phyloP scores from a whole-genome alignment of 768 basidiomycete species.

The Pleurotus eryngii region DNA sequence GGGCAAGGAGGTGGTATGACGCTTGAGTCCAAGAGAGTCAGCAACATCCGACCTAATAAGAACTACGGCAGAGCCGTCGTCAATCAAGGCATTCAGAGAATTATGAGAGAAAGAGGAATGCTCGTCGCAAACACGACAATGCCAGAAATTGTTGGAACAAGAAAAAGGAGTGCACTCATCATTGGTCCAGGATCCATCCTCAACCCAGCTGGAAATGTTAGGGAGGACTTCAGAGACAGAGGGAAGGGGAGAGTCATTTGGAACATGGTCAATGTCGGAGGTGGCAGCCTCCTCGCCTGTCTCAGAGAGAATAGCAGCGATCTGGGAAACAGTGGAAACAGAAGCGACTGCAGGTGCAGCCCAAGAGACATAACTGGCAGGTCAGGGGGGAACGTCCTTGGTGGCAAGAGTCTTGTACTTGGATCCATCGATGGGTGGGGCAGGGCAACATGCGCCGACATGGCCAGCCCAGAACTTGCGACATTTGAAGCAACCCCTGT shows the following conservation, averaged over 20 bases:
- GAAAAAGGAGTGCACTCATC: neutral
- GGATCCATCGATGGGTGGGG: neutral
- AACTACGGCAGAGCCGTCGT: too few relatives aligned
- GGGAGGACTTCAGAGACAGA: neutral
- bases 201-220: neutral
- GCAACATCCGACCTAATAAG: too few relatives aligned
- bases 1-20: too few relatives aligned
- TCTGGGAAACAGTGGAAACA: neutral
- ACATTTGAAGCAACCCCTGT: neutral
- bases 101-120: too few relatives aligned
- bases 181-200: neutral
- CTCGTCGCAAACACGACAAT: too few relatives aligned
- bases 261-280: neutral
- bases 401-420: neutral
- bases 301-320: neutral
- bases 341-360: neutral
- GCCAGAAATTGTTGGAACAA: neutral
- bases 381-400: neutral
- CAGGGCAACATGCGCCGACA: neutral
- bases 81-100: too few relatives aligned
- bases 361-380: too few relatives aligned
- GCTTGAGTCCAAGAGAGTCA: too few relatives aligned
- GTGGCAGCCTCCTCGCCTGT: neutral
- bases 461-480: too few relatives aligned
- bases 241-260: neutral